These are phyloP conservation scores for Pilasporangium apinafurcum DNA, from an alignment of 352 stramenopile species.

Conservation along the genomic window DNA sequence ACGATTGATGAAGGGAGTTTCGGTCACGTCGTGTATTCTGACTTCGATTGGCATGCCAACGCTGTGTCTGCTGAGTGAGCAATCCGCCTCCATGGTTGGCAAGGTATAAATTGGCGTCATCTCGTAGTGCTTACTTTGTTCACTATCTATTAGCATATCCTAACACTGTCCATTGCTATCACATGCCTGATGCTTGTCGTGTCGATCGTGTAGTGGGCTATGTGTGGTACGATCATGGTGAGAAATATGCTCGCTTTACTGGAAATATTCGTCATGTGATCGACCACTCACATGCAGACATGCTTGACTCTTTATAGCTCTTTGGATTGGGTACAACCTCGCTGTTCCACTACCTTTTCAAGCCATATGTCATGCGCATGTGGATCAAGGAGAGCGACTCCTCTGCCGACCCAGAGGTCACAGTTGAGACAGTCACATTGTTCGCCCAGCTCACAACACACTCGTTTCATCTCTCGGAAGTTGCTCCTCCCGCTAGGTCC, in stretches of 20 bases:
- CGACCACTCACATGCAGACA: too few species aligned
- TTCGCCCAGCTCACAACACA: conserved; percentile 45
- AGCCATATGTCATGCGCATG: conserved; percentile 83
- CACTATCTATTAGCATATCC: neutral
- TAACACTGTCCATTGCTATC: neutral
- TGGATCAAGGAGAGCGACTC: conserved; percentile 29
- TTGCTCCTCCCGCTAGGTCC: conserved; percentile 33
- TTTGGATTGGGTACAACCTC: conserved; percentile 80
- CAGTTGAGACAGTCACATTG: conserved; percentile 66
- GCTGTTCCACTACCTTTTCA: conserved; percentile 82
- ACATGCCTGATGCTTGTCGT: neutral
- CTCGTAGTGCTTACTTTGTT: neutral
- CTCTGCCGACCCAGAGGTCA: conserved; percentile 32
- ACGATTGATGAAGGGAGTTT: conserved; percentile 85
- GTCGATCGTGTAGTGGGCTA: conserved; percentile 46
- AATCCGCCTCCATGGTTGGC: conserved; percentile 62
- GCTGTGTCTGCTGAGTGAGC: conserved; percentile 63
- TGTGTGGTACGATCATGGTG: conserved; percentile 87
- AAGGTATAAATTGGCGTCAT: conserved; percentile 45
- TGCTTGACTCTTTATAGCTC: conserved; percentile 17
- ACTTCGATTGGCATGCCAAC: conserved; percentile 78
- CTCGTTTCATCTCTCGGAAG: conserved; percentile 59
- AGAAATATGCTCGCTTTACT: too few species aligned
- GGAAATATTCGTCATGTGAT: too few species aligned
- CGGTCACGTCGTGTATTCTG: conserved; percentile 74